Percentiles rank a stretch among this genome's conserved stretches.
Conservation (phyloP, 345 rosid species). For the Acer saccharum region DNA sequence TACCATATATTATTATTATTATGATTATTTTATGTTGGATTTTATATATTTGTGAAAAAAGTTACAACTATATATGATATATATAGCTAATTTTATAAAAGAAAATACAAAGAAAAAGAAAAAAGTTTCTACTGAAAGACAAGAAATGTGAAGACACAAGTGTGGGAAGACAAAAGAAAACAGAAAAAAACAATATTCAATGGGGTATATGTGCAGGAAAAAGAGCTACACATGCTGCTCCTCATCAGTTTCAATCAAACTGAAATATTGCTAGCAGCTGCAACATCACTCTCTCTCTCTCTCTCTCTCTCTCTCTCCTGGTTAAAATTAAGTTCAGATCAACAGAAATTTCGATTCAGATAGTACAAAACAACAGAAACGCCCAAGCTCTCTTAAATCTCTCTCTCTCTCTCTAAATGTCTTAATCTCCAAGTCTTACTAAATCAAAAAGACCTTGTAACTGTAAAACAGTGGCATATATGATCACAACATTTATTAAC, state of each 20-base stretch:
- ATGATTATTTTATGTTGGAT: no score
- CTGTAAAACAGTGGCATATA: constrained; percentile 34
- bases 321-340: no score
- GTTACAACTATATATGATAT: neutral
- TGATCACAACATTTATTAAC: constrained; percentile 18
- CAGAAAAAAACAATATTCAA: constrained; percentile 19
- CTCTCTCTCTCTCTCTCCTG: neutral
- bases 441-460: constrained; percentile 32
- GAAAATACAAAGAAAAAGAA: neutral
- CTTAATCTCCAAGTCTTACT: constrained; percentile 18
- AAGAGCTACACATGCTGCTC: constrained; percentile 20
- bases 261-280: neutral
- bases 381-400: neutral
- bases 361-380: neutral
- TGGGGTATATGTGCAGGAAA: constrained; percentile 21
- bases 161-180: constrained; percentile 26
- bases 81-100: neutral
- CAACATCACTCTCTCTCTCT: neutral
- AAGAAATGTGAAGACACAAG: constrained; percentile 25
- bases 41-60: no score
- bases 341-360: no score
- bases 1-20: neutral
- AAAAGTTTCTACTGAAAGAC: constrained; percentile 1
- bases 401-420: neutral
- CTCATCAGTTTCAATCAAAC: constrained; percentile 27